phyloP scores from a whole-genome alignment of 2,329 filamentous ascomycete species.

The Ilyonectria mors-panacis region DNA sequence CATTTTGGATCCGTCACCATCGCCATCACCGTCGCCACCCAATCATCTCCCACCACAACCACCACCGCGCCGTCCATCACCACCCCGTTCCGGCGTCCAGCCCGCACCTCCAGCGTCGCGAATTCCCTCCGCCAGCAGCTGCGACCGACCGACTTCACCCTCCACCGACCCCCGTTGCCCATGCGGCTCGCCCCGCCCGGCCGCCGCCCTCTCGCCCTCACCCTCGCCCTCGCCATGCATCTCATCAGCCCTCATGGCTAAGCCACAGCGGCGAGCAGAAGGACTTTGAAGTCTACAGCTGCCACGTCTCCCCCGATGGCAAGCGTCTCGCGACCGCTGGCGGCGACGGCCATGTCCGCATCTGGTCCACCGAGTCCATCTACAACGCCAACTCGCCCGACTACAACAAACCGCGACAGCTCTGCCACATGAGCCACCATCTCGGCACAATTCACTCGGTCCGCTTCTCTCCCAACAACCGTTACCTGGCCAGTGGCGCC shows the following conservation, averaged over 20 bases:
- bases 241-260: slow-evolving; percentile 95
- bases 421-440: slow-evolving; percentile 98
- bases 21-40: slow-evolving; percentile 14
- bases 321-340: slow-evolving; percentile 92
- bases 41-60: slow-evolving; percentile 14
- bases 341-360: slow-evolving; percentile 96
- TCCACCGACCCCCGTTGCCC: slow-evolving; percentile 33
- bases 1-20: slow-evolving; percentile 26
- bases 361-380: slow-evolving; percentile 97
- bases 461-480: slow-evolving; percentile 94
- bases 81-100: not conserved
- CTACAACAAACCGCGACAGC: slow-evolving; percentile 87
- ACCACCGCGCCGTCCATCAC: not conserved
- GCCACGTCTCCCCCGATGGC: slow-evolving; percentile 96
- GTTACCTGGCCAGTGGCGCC: slow-evolving; percentile 95
- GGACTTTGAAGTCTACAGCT: slow-evolving; percentile 98
- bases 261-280: slow-evolving; percentile 98
- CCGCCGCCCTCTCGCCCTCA: not conserved
- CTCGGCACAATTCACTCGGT: slow-evolving; percentile 98
- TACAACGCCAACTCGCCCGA: slow-evolving; percentile 81
- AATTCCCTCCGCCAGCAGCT: slow-evolving; percentile 4
- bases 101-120: not conserved
- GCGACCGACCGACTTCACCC: slow-evolving; percentile 14
- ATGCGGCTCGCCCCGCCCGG: slow-evolving; percentile 43
- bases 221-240: slow-evolving; percentile 69